A percentile compares a stretch with the other conserved stretches of the same genome.
phyloP scores from a whole-genome alignment of 2,329 filamentous ascomycete genomes.

The Hymenoscyphus fraxineus region DNA sequence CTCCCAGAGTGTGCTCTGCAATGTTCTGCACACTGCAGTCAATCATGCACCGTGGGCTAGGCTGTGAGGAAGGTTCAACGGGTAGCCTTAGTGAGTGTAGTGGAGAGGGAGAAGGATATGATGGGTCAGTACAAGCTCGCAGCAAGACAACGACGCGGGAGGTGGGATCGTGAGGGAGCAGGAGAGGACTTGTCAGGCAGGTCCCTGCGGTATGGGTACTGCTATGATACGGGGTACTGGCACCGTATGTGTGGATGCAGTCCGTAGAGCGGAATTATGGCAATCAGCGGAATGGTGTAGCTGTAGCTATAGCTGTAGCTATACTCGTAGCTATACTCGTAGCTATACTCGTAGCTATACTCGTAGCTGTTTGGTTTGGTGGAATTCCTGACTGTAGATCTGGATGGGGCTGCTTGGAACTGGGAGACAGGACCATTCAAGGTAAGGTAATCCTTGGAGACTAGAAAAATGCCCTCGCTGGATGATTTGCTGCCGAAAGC shows the following conservation, averaged over 20 bases:
- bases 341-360: not conserved
- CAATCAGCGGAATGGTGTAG: not conserved
- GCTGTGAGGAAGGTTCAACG: conserved; percentile 10
- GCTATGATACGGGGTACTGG: conserved; percentile 9
- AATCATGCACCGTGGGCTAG: conserved; percentile 17
- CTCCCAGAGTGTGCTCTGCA: not conserved
- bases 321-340: too few relatives aligned
- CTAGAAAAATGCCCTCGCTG: conserved; percentile 10
- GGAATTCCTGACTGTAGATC: not conserved
- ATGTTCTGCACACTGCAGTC: conserved; percentile 11
- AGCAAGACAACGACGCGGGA: conserved; percentile 11
- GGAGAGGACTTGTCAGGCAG: conserved; percentile 5
- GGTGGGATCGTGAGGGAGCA: conserved; percentile 14
- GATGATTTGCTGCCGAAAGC: conserved; percentile 19
- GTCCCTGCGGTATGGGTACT: conserved; percentile 16
- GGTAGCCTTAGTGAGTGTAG: not conserved
- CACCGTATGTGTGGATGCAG: too few relatives aligned
- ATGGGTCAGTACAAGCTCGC: not conserved
- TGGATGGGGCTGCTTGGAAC: not conserved
- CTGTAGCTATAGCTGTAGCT: too few relatives aligned
- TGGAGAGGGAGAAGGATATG: not conserved
- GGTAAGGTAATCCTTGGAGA: not conserved
- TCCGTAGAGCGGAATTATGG: not conserved
- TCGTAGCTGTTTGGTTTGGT: not conserved
- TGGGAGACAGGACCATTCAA: not conserved